phyloP scores from a whole-genome alignment of 768 basidiomycete species.

The Lentinus brumalis region DNA sequence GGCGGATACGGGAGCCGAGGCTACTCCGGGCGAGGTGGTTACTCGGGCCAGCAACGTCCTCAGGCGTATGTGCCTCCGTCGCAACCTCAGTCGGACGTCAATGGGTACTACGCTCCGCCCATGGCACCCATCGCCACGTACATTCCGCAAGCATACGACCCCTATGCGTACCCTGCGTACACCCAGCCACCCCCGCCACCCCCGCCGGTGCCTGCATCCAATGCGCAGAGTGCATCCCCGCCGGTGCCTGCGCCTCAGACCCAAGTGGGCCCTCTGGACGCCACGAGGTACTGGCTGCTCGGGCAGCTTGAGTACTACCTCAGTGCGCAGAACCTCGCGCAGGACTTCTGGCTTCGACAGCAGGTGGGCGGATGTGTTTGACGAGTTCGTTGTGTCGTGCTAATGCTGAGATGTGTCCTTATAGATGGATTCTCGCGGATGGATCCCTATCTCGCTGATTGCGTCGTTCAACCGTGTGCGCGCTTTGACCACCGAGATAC shows the following conservation, averaged over 20 bases:
- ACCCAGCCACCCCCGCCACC: constrained; percentile 28
- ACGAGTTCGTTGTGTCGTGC: constrained; percentile 1
- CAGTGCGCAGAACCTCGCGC: constrained; percentile 86
- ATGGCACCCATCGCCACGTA: constrained; percentile 22
- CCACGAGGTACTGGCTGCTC: constrained; percentile 67
- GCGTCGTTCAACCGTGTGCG: constrained; percentile 88
- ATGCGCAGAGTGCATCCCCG: constrained; percentile 17
- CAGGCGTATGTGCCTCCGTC: constrained; percentile 24
- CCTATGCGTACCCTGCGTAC: constrained; percentile 17
- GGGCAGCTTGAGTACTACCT: constrained; percentile 92
- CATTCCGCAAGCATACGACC: constrained; percentile 20
- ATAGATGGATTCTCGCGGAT: constrained; percentile 90
- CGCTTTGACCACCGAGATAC: constrained; percentile 57
- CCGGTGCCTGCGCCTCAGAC: constrained; percentile 51
- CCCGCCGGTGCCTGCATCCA: constrained; percentile 28
- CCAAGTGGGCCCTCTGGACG: constrained; percentile 56
- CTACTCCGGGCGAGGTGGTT: constrained; percentile 18
- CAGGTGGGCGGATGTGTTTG: constrained; percentile 50
- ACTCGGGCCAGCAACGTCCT: constrained; percentile 15
- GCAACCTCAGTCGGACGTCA: constrained; percentile 23
- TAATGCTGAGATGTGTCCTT: constrained; percentile 4
- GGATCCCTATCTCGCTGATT: constrained; percentile 80
- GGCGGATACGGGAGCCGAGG: constrained; percentile 19
- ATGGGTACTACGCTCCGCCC: constrained; percentile 23
- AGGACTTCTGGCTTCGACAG: constrained; percentile 80